Evolutionary conservation across 805 yeast genomes (phyloP), one percentile per base, ranked within the genome.

Genomic region (Saturnispora bothae): DNA sequence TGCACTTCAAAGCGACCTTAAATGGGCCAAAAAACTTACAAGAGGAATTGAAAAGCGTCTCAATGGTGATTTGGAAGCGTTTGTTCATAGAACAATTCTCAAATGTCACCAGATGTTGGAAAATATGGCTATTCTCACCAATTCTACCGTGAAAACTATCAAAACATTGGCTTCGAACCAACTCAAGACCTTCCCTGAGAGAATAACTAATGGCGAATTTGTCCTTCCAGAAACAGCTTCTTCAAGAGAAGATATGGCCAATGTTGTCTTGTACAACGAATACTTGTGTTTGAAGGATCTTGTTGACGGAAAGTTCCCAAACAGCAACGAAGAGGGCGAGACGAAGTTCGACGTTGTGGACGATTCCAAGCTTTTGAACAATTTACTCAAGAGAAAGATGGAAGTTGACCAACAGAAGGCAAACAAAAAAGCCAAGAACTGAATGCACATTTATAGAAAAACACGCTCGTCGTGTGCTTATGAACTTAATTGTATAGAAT

Each of bases 61-160:
- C 8, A 40, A 48, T 26, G 33, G 48, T 13, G 64, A 60, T 1
- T 47, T 61, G 25, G 54, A 55, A 19, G 47, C 56, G 23, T 53
- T 54, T 23, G 52, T 78, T 8, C 64, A 66, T 48, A 62, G 85
- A 48, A 61, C 71, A 2, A 63, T 71, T 33, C 68, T 73, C 43
- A 80, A 79, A 48, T 69, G 78, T 44, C 67, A 71, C 44, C 85
- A 79, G 48, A 54, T 79, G 38, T 57, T 77, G 13, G 81, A 76
- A 44, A 49, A 66, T 13, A 61, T 61, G 4, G 66, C 64, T 39
- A 52, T 77, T 21, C 18, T 47, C 3, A 78, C 84, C 2, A 50
- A 52, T 19, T 39, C 43, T 9, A 48, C 58, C 6, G 37, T 46
- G 10, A 40, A 44, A 0, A 54, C 63, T 43, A 61, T 64, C 34